Percentiles rank a stretch among this genome's conserved stretches.
These are phyloP conservation scores for Beauveria caledonica DNA, from an alignment of 2,329 filamentous ascomycete species.

Conservation along the genomic window DNA sequence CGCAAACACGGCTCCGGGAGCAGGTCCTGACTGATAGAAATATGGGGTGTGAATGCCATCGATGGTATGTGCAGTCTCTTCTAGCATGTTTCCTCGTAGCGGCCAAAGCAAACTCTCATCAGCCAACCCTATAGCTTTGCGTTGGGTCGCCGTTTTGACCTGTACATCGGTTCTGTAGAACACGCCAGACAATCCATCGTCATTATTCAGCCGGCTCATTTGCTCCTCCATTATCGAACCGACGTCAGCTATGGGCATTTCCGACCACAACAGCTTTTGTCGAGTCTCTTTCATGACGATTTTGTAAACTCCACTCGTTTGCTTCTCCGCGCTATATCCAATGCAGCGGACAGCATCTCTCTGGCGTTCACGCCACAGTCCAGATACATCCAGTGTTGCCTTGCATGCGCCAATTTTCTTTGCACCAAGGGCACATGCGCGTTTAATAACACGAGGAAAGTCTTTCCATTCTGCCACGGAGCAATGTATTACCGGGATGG, in stretches of 20 bases:
- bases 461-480: neutral
- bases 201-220: neutral
- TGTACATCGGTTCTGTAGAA: neutral
- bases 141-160: neutral
- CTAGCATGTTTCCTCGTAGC: neutral
- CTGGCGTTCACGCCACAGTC: neutral
- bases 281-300: neutral
- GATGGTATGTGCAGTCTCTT: neutral
- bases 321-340: neutral
- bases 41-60: neutral
- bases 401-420: neutral
- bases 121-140: neutral
- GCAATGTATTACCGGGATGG: neutral
- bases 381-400: neutral
- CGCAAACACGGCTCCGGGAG: neutral
- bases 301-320: neutral
- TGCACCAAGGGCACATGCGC: neutral
- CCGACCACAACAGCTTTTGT: neutral
- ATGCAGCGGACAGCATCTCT: neutral
- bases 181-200: neutral
- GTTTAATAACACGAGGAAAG: neutral
- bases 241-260: neutral
- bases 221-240: neutral
- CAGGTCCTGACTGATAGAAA: neutral
- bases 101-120: neutral